Conservation (phyloP, 495 filamentous ascomycete genomes). For the Trypethelium eluteriae region DNA sequence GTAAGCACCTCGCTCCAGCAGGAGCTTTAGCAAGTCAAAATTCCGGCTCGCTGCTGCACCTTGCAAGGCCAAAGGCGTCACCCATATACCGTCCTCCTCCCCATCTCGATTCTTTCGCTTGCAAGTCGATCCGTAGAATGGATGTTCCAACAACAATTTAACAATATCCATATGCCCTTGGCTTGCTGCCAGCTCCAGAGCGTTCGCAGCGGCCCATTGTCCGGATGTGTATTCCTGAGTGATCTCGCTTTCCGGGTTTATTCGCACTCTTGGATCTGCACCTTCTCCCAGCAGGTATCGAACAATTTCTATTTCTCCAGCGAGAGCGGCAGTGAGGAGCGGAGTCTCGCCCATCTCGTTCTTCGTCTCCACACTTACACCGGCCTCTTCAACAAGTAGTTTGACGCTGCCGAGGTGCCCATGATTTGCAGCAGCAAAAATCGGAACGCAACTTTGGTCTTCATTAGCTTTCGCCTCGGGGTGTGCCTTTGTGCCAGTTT, state of each 20-base stretch:
- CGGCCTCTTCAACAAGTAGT: background rate
- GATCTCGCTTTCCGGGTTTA: background rate
- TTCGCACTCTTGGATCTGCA: background rate
- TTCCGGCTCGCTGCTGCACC: slow-evolving; percentile 1
- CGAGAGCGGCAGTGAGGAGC: background rate
- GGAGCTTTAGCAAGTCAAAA: background rate
- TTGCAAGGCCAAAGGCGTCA: background rate
- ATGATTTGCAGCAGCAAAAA: background rate
- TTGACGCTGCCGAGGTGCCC: background rate
- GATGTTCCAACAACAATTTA: background rate
- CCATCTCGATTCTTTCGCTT: slow-evolving; percentile 6
- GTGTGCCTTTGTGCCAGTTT: slow-evolving; percentile 2
- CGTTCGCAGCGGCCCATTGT: background rate
- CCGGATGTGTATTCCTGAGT: background rate
- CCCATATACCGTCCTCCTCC: background rate
- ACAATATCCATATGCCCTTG: background rate
- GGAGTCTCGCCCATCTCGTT: slow-evolving; percentile 2
- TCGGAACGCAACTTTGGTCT: background rate
- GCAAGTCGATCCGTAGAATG: background rate
- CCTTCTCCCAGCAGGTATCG: background rate
- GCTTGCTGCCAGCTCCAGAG: background rate
- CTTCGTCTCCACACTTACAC: background rate
- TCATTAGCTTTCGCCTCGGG: slow-evolving; percentile 1
- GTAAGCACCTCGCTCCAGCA: background rate
- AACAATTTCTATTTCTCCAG: background rate